Conservation (phyloP, 257 asterid genomes). For the Lycium barbarum region DNA sequence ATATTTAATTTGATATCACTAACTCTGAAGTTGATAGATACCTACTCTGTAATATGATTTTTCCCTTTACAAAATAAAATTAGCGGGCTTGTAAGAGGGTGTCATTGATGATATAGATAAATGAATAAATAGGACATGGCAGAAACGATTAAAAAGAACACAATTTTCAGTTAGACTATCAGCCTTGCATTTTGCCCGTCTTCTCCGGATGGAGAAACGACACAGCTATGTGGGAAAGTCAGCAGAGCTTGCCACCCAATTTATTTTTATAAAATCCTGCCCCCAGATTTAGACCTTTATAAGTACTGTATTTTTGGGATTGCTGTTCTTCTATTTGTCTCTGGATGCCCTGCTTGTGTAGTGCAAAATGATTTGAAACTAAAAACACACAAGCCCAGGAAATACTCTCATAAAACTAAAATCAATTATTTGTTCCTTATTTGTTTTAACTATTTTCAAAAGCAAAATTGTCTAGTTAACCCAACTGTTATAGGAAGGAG, state of each 20-base stretch:
- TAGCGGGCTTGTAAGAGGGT: neutral
- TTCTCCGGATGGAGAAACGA: neutral
- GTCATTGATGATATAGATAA: neutral
- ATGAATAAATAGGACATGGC: neutral
- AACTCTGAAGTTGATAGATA: too few species aligned
- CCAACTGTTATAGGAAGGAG: too few species aligned
- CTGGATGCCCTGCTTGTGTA: neutral
- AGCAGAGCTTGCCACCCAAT: conserved; percentile 32
- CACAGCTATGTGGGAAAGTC: conserved; percentile 33
- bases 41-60: too few species aligned
- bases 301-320: neutral
- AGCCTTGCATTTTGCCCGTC: conserved; percentile 22
- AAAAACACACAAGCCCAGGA: too few species aligned
- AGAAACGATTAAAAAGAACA: neutral
- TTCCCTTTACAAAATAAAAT: neutral
- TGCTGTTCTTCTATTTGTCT: neutral
- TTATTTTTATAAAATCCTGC: conserved; percentile 22
- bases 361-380: neutral
- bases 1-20: too few species aligned
- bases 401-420: too few species aligned
- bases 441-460: too few species aligned
- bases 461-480: too few species aligned
- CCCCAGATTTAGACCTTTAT: neutral
- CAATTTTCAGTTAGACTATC: neutral
- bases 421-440: too few species aligned